Base-by-base conservation (phyloP, 192 early-diverging fungal species). In the Coemansia asiatica region DNA sequence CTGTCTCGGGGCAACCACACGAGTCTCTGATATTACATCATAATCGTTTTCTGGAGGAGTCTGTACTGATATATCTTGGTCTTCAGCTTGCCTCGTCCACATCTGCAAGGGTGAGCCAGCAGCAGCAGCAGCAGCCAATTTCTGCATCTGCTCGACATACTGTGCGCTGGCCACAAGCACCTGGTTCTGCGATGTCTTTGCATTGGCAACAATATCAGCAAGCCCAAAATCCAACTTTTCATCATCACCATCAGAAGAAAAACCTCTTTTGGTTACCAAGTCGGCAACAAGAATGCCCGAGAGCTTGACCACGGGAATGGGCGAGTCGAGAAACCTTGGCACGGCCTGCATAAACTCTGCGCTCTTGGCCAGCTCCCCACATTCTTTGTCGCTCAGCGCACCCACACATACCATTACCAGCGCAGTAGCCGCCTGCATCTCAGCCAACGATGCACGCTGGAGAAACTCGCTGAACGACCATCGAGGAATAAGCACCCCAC, bases 211-310 rank as follows among this genome's bases (percentile, higher is more conserved):
- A 28, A 80, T 66, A 16, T 80, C 77, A 29, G 74, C 77, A 44
- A 80, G 29, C 5, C 77, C 77, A 67, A 80, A 80, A 40, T 80
- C 77, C 25, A 80, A 27, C 15, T 44, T 54, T 13, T 36, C 61
- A n/a, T 33, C 31, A 5, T 26, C n/a, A 16, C 28, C 44, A 0
- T 48, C 10, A n/a, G n/a, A n/a, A n/a, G n/a, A n/a, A n/a, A n/a
- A n/a, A n/a, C 31, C 44, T n/a, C 23, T 22, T 33, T 23, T 33
- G 31, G 69, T 60, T 12, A 79, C 38, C 6, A 21, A 29, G 25
- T 79, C 77, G 16, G 77, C 77, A 7, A 80, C 77, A 10, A 80
- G 28, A 1, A 80, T 63, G 2, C 77, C 77, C 15, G 77, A 60
- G 27, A 80, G 63, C 48, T 65, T 67, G 5, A 70, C 65, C 9